Conservation (phyloP, 2,329 filamentous ascomycete genomes). For the Dactylellina leptospora region DNA sequence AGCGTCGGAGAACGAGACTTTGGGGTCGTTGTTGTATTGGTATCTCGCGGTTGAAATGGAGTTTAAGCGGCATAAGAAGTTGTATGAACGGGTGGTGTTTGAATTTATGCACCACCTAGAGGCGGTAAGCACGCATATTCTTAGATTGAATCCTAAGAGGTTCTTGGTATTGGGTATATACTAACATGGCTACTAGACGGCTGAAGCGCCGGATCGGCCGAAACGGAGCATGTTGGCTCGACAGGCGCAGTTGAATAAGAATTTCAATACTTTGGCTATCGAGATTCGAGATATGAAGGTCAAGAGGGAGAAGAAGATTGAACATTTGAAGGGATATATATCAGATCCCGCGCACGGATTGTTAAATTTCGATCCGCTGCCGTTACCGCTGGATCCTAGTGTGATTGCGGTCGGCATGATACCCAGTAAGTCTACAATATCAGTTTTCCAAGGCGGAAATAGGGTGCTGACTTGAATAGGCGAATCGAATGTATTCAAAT, state of each 20-base stretch:
- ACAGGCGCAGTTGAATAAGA: slow-evolving; percentile 87
- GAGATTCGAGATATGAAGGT: slow-evolving; percentile 84
- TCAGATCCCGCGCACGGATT: slow-evolving; percentile 92
- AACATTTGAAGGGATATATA: slow-evolving; percentile 83
- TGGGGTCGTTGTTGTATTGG: slow-evolving; percentile 97
- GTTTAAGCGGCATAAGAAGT: slow-evolving; percentile 80
- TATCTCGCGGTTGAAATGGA: slow-evolving; percentile 98
- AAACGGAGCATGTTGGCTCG: slow-evolving; percentile 79
- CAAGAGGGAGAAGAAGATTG: slow-evolving; percentile 79
- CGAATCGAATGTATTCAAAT: slow-evolving; percentile 93
- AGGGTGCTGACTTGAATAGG: slow-evolving; percentile 62
- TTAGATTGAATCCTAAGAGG: not conserved
- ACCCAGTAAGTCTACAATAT: slow-evolving; percentile 61
- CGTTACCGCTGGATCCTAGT: slow-evolving; percentile 86
- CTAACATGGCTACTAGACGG: slow-evolving; percentile 14
- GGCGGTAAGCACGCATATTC: slow-evolving; percentile 21
- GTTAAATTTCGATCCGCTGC: slow-evolving; percentile 80
- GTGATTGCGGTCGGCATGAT: slow-evolving; percentile 80
- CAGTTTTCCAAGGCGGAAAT: not conserved
- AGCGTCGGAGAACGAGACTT: slow-evolving; percentile 84
- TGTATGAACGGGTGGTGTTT: slow-evolving; percentile 92
- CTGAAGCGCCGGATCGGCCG: slow-evolving; percentile 36
- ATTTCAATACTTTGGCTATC: slow-evolving; percentile 86
- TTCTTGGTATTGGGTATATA: not conserved
- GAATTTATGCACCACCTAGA: slow-evolving; percentile 84